Percentiles rank a stretch among this genome's conserved stretches.
Conservation (phyloP, 805 yeast genomes). For the Metschnikowia lochheadii region DNA sequence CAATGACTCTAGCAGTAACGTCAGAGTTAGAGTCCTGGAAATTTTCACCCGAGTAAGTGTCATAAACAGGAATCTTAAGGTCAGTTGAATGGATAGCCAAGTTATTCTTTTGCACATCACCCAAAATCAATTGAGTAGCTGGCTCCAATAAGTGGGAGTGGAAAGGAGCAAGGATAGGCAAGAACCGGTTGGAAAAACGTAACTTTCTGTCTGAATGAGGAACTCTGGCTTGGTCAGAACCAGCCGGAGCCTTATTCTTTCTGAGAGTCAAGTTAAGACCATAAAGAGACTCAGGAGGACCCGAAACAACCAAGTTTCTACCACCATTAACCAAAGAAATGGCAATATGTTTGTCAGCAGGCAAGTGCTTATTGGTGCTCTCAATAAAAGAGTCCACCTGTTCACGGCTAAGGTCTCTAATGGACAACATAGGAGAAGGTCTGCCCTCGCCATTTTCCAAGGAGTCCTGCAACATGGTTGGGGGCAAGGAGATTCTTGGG, state of each 20-base stretch:
- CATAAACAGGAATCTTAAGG: constrained; percentile 82
- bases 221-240: constrained; percentile 90
- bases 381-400: constrained; percentile 79
- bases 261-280: constrained; percentile 91
- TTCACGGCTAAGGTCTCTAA: constrained; percentile 77
- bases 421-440: constrained; percentile 96
- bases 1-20: constrained; percentile 64
- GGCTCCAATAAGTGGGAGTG: constrained; percentile 81
- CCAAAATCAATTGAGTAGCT: constrained; percentile 62
- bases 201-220: constrained; percentile 93
- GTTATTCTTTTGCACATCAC: constrained; percentile 53
- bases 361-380: constrained; percentile 89
- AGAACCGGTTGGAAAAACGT: constrained; percentile 86
- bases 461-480: constrained; percentile 87
- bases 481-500: constrained; percentile 93
- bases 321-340: constrained; percentile 94
- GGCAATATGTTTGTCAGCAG: constrained; percentile 83
- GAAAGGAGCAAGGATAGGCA: constrained; percentile 96
- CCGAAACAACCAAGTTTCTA: constrained; percentile 89
- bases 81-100: constrained; percentile 53
- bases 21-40: constrained; percentile 47
- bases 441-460: constrained; percentile 91
- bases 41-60: constrained; percentile 82
- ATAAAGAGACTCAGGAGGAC: constrained; percentile 96
- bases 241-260: constrained; percentile 91